Conservation (phyloP, 2,329 filamentous ascomycete genomes). For the Juglanconis juglandina region DNA sequence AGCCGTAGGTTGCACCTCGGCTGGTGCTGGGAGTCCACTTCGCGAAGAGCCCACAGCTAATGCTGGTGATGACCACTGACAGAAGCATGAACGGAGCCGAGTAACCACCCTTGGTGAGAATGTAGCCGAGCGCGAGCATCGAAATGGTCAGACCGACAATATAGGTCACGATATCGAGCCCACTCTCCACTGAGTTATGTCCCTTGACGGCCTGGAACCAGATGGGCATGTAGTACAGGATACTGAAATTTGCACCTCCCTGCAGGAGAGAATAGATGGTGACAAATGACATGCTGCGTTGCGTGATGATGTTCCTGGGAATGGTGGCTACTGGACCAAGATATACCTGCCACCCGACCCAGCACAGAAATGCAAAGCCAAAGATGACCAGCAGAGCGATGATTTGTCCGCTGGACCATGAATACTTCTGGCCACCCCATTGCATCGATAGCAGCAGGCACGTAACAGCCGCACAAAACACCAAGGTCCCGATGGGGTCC, state of each 20-base stretch:
- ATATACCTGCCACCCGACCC: not conserved
- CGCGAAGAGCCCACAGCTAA: not conserved
- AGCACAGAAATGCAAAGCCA: slow-evolving; percentile 26
- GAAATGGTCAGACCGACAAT: slow-evolving; percentile 35
- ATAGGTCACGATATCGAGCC: slow-evolving; percentile 38
- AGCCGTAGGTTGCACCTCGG: not conserved
- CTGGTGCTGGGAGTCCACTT: not conserved
- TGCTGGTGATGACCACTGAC: slow-evolving; percentile 10
- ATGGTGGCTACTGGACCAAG: slow-evolving; percentile 27
- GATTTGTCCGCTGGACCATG: slow-evolving; percentile 26
- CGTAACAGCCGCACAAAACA: slow-evolving; percentile 31
- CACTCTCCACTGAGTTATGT: slow-evolving; percentile 30
- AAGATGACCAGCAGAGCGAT: slow-evolving; percentile 36
- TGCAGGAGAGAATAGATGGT: slow-evolving; percentile 34
- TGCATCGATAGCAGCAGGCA: slow-evolving; percentile 45
- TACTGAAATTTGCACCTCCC: slow-evolving; percentile 26
- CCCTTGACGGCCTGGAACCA: slow-evolving; percentile 32
- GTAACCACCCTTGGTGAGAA: not conserved
- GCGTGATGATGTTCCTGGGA: slow-evolving; percentile 37
- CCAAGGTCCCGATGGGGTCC: slow-evolving; percentile 18
- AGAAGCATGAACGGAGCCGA: slow-evolving; percentile 25
- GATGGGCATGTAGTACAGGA: slow-evolving; percentile 30
- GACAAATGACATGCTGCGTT: slow-evolving; percentile 34
- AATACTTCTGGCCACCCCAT: slow-evolving; percentile 34
- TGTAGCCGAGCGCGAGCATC: slow-evolving; percentile 33